Conservation (phyloP, 345 rosid species). For the Cochlearia excelsa region DNA sequence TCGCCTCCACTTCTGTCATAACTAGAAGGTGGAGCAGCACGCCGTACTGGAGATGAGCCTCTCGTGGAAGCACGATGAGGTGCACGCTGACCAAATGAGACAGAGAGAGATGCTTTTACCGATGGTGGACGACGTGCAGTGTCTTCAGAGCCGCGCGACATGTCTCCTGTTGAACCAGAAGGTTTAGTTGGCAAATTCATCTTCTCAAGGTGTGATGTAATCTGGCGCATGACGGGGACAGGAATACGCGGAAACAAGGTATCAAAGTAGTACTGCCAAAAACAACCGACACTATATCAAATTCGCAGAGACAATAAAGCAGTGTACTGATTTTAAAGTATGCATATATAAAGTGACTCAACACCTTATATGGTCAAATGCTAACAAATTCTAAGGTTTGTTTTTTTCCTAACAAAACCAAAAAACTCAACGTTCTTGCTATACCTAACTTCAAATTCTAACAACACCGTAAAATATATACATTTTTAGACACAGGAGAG, state of each 20-base stretch:
- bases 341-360: background rate
- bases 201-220: conserved; percentile 78
- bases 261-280: conserved; percentile 90
- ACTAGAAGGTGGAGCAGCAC: conserved; percentile 66
- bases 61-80: conserved; percentile 99
- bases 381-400: too few relatives aligned
- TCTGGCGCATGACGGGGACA: conserved; percentile 88
- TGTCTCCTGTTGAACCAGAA: conserved; percentile 85
- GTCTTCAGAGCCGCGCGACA: conserved; percentile 83
- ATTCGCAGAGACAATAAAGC: background rate
- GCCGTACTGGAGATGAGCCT: conserved; percentile 94
- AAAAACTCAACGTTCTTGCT: too few relatives aligned
- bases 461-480: conserved; percentile 13
- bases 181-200: conserved; percentile 78
- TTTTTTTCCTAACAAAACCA: conserved; percentile 8
- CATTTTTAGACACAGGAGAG: background rate
- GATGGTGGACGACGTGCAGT: conserved; percentile 98
- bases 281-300: conserved; percentile 2
- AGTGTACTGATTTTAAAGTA: background rate
- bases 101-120: conserved; percentile 98
- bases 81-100: conserved; percentile 98
- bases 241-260: conserved; percentile 96
- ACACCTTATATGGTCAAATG: conserved; percentile 6
- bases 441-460: too few relatives aligned
- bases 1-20: conserved; percentile 48